A percentile compares a stretch with the other conserved stretches of the same genome.
Evolutionary conservation across 768 basidiomycete species (phyloP).

Genomic region (Leucocoprinus sp.): DNA sequence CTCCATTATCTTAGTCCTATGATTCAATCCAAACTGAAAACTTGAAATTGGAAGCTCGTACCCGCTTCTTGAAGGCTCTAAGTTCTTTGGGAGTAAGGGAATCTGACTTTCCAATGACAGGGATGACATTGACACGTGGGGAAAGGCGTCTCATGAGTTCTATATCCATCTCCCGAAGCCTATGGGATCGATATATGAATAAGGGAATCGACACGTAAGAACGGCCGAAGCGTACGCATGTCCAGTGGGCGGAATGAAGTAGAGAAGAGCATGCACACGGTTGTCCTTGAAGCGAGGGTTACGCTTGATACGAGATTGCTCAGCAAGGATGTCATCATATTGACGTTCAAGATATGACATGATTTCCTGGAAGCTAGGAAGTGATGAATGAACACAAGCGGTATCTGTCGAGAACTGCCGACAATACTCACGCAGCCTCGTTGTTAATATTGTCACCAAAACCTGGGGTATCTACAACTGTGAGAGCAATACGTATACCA

Average conservation of each 20-base stretch:
- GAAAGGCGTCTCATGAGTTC: constrained; percentile 87
- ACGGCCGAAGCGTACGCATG: constrained; percentile 52
- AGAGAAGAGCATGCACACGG: constrained; percentile 78
- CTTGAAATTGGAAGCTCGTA: constrained; percentile 19
- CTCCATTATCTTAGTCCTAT: constrained; percentile 65
- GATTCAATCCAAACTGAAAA: not conserved
- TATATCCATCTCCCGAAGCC: constrained; percentile 86
- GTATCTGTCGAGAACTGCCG: not conserved
- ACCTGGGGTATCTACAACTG: constrained; percentile 88
- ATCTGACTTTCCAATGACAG: constrained; percentile 84
- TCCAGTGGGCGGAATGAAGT: constrained; percentile 87
- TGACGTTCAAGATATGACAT: constrained; percentile 82
- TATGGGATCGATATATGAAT: constrained; percentile 22
- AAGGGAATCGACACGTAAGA: constrained; percentile 2
- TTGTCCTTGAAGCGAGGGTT: constrained; percentile 89
- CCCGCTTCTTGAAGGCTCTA: constrained; percentile 76
- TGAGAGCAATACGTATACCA: constrained; percentile 81
- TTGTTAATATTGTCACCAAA: constrained; percentile 91
- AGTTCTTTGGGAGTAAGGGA: constrained; percentile 78
- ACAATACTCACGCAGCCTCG: constrained; percentile 60
- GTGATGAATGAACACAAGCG: not conserved
- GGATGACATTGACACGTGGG: constrained; percentile 89
- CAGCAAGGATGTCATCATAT: constrained; percentile 86
- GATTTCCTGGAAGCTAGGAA: constrained; percentile 78
- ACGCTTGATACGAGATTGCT: constrained; percentile 86